A percentile compares a stretch with the other conserved stretches of the same genome.
Evolutionary conservation across 2,329 filamentous ascomycete species (phyloP).

Genomic region (Fusarium phyllophilum): DNA sequence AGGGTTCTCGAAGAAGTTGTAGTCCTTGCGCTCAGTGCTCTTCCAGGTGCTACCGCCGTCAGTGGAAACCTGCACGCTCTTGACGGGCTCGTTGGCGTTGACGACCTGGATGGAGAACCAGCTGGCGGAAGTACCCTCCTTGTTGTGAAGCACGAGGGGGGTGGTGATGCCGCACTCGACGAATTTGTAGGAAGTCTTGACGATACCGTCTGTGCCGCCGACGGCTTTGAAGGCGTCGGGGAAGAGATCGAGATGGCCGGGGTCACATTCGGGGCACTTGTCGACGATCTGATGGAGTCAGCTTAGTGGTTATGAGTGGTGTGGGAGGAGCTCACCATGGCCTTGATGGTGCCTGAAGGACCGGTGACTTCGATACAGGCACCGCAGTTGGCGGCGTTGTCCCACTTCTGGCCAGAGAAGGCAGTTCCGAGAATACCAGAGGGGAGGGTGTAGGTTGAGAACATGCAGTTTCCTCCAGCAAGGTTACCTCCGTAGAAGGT

Average conservation of each 20-base stretch:
- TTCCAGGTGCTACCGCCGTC: constrained; percentile 69
- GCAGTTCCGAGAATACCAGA: constrained; percentile 69
- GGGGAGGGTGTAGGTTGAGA: constrained; percentile 70
- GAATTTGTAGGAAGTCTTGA: constrained; percentile 50
- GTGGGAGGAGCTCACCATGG: constrained; percentile 62
- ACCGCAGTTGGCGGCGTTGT: constrained; percentile 66
- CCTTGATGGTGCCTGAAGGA: constrained; percentile 66
- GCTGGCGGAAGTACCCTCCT: constrained; percentile 55
- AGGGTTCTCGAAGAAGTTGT: constrained; percentile 71
- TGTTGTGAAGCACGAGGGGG: constrained; percentile 56
- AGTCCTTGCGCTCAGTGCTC: constrained; percentile 61
- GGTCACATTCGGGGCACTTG: constrained; percentile 55
- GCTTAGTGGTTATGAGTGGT: background rate
- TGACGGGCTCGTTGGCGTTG: constrained; percentile 67
- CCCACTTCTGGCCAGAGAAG: constrained; percentile 68
- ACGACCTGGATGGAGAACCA: constrained; percentile 66
- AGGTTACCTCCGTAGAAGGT: constrained; percentile 68
- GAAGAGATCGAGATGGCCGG: constrained; percentile 58
- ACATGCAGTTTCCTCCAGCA: constrained; percentile 70
- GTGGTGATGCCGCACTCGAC: constrained; percentile 55
- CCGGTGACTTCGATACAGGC: constrained; percentile 69
- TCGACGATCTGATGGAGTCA: constrained; percentile 53
- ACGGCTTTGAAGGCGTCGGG: constrained; percentile 54
- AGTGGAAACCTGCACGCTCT: constrained; percentile 68
- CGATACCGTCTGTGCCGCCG: constrained; percentile 50